Percentiles rank a stretch among this genome's conserved stretches.
These are phyloP conservation scores for Plasmodium adleri DNA, from an alignment of 169 alveolate genomes.

Conservation along the genomic window DNA sequence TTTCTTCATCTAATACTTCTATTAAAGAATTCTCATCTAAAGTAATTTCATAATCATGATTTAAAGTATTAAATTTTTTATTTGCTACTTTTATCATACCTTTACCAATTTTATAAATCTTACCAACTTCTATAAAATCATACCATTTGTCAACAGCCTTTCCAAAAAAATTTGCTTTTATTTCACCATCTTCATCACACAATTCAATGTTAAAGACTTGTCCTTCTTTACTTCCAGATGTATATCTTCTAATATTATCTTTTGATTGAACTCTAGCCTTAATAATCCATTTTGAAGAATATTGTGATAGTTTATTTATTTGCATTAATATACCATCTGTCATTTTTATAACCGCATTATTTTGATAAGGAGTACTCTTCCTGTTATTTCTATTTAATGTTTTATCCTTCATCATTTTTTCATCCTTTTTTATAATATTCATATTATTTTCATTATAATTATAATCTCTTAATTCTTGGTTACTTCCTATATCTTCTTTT, in stretches of 20 bases:
- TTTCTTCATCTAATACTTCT: constrained; percentile 80
- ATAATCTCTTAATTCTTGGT: constrained; percentile 23
- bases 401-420: constrained; percentile 45
- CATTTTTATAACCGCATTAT: constrained; percentile 51
- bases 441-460: not conserved
- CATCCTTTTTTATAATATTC: constrained; percentile 1
- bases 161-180: constrained; percentile 84
- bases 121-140: constrained; percentile 82
- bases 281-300: constrained; percentile 72
- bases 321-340: constrained; percentile 74
- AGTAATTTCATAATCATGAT: constrained; percentile 82
- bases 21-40: constrained; percentile 83
- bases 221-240: constrained; percentile 66
- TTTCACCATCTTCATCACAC: constrained; percentile 79
- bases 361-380: constrained; percentile 52
- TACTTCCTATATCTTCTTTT: constrained; percentile 6
- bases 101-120: constrained; percentile 83
- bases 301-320: constrained; percentile 63
- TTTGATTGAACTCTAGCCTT: constrained; percentile 74
- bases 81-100: constrained; percentile 85
- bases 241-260: constrained; percentile 40
- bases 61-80: constrained; percentile 81
- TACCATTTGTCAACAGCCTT: constrained; percentile 88
- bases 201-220: constrained; percentile 55
- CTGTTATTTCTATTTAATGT: constrained; percentile 37